Evolutionary conservation across 345 rosid species (phyloP).

Genomic region (Physaria fendleri): DNA sequence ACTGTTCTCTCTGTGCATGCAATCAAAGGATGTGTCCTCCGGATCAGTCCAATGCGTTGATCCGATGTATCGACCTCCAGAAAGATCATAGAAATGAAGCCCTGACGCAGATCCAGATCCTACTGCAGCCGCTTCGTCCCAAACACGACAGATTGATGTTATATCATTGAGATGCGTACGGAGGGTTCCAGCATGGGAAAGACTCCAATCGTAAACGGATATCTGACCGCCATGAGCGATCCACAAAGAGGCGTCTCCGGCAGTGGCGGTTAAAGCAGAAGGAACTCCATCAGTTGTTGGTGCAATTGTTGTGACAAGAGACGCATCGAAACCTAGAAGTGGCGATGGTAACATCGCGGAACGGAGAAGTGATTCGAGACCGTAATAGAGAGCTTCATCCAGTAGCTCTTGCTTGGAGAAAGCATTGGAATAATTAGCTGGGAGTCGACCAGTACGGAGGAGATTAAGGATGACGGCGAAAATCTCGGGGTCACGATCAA

Average conservation of each 20-base stretch:
- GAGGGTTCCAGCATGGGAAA: conserved; percentile 50
- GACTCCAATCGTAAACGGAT: conserved; percentile 71
- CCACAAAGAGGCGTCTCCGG: conserved; percentile 68
- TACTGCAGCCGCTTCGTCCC: conserved; percentile 57
- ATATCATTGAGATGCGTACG: conserved; percentile 78
- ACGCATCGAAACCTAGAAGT: conserved; percentile 66
- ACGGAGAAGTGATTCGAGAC: conserved; percentile 63
- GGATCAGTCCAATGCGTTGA: conserved; percentile 76
- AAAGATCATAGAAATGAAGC: conserved; percentile 73
- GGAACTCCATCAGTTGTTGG: conserved; percentile 68
- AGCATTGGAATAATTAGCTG: conserved; percentile 42
- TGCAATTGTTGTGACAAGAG: conserved; percentile 46
- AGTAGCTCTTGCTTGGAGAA: conserved; percentile 80
- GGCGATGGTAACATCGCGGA: conserved; percentile 59
- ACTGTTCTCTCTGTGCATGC: conserved; percentile 73
- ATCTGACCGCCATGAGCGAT: conserved; percentile 91
- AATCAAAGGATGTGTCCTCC: conserved; percentile 58
- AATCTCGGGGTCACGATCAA: conserved; percentile 90
- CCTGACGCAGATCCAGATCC: conserved; percentile 67
- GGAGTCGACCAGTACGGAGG: conserved; percentile 63
- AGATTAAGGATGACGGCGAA: conserved; percentile 76
- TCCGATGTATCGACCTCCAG: conserved; percentile 52
- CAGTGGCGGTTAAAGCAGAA: conserved; percentile 56
- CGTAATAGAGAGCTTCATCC: conserved; percentile 85
- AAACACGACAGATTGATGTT: conserved; percentile 55